Percentiles rank a stretch among this genome's conserved stretches.
Evolutionary conservation across 2,329 filamentous ascomycete species (phyloP).

Genomic region (Calonectria crousiana): DNA sequence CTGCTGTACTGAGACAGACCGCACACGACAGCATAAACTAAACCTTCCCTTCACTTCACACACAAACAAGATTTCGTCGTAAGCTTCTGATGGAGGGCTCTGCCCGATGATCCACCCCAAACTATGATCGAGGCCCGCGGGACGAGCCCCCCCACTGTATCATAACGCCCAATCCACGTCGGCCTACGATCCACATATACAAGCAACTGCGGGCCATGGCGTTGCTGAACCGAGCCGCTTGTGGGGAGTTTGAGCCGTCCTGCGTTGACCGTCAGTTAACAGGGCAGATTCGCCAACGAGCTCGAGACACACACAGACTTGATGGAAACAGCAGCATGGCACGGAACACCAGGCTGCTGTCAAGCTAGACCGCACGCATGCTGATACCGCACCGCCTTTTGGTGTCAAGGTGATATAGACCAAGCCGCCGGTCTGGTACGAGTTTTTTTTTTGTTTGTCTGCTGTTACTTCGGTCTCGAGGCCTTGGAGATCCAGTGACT

Average conservation of each 20-base stretch:
- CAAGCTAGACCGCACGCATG: background rate
- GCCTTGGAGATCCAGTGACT: background rate
- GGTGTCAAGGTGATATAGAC: background rate
- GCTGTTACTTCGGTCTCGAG: background rate
- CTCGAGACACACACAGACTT: background rate
- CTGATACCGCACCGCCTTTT: background rate
- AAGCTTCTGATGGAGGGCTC: slow-evolving; percentile 10
- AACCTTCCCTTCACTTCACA: background rate
- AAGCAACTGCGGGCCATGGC: slow-evolving; percentile 1
- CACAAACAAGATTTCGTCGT: background rate
- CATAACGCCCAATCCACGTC: slow-evolving; percentile 7
- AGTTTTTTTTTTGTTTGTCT: background rate
- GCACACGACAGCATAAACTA: background rate
- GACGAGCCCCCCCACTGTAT: slow-evolving; percentile 11
- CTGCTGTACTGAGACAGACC: background rate
- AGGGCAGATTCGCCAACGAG: background rate
- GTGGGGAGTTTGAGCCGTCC: slow-evolving; percentile 4
- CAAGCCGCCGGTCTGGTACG: background rate
- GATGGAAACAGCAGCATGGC: background rate
- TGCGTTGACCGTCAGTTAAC: slow-evolving; percentile 1
- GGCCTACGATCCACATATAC: slow-evolving; percentile 15
- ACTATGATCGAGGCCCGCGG: slow-evolving; percentile 17
- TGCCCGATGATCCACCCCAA: slow-evolving; percentile 8
- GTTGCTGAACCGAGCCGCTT: slow-evolving; percentile 7
- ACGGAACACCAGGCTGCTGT: background rate